These are phyloP conservation scores for Madurella mycetomatis DNA, from an alignment of 2,329 filamentous ascomycete species.

Conservation along the genomic window DNA sequence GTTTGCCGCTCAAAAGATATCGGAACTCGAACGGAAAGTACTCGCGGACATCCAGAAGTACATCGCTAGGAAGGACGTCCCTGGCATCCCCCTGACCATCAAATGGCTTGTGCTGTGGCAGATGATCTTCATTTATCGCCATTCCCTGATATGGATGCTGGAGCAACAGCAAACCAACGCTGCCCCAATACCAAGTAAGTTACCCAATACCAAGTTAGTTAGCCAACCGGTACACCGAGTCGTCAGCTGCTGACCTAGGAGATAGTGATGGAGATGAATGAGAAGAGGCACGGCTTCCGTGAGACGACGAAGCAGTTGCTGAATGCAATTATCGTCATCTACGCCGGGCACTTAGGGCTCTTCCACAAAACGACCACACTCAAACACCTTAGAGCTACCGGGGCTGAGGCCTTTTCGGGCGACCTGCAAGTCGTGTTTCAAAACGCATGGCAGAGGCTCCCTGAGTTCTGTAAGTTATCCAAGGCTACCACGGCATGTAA, in stretches of 20 bases:
- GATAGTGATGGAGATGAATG: slow-evolving; percentile 8
- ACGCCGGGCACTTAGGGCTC: slow-evolving; percentile 15
- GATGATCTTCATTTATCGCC: slow-evolving; percentile 24
- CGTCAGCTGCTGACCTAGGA: slow-evolving; percentile 7
- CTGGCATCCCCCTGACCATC: slow-evolving; percentile 1
- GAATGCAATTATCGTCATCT: slow-evolving; percentile 20
- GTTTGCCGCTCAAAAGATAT: slow-evolving; percentile 19
- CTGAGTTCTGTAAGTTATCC: slow-evolving; percentile 21
- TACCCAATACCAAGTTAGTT: slow-evolving; percentile 8
- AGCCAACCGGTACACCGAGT: not conserved
- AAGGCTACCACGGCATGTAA: not conserved
- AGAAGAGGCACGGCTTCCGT: slow-evolving; percentile 14
- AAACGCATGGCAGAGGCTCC: slow-evolving; percentile 6
- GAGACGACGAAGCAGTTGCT: slow-evolving; percentile 18
- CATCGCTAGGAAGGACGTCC: not conserved
- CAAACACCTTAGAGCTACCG: slow-evolving; percentile 10
- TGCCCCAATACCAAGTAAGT: slow-evolving; percentile 16
- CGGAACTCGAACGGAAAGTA: slow-evolving; percentile 18
- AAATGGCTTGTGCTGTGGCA: slow-evolving; percentile 24
- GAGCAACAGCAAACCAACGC: slow-evolving; percentile 13
- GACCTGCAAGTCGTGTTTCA: slow-evolving; percentile 2
- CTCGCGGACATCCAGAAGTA: slow-evolving; percentile 16
- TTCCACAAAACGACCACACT: slow-evolving; percentile 20
- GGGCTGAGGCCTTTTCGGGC: slow-evolving; percentile 6
- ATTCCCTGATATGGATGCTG: slow-evolving; percentile 14